phyloP scores from a whole-genome alignment of 805 yeast species.

The Candida odintsovae region DNA sequence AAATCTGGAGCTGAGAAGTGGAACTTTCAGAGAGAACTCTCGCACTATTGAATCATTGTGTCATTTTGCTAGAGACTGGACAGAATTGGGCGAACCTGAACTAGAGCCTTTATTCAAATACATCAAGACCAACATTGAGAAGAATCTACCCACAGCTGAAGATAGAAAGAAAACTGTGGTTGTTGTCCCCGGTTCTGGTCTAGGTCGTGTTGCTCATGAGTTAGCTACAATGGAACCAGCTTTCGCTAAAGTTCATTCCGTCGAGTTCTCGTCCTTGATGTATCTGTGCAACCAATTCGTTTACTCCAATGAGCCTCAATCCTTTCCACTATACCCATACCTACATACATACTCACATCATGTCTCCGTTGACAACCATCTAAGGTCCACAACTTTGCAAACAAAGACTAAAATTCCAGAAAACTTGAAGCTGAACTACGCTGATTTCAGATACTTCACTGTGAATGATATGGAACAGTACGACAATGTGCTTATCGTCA shows the following conservation, averaged over 20 bases:
- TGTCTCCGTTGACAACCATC: conserved; percentile 40
- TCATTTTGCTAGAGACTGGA: conserved; percentile 80
- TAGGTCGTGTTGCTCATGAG: conserved; percentile 72
- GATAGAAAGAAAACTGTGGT: conserved; percentile 40
- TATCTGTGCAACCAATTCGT: conserved; percentile 58
- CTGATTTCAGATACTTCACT: conserved; percentile 59
- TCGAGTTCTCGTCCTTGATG: conserved; percentile 78
- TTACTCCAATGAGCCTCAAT: conserved; percentile 26
- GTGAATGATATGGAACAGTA: conserved; percentile 24
- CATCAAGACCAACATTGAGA: conserved; percentile 37
- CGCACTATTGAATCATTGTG: conserved; percentile 65
- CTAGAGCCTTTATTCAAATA: conserved; percentile 49
- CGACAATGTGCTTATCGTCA: conserved; percentile 49
- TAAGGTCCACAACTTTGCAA: conserved; percentile 33
- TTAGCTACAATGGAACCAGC: conserved; percentile 34
- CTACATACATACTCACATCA: conserved; percentile 70
- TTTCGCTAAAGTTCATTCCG: conserved; percentile 53
- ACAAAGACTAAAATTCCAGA: conserved; percentile 34
- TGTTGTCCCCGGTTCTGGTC: conserved; percentile 84
- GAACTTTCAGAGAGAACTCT: conserved; percentile 23
- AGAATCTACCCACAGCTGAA: conserved; percentile 19
- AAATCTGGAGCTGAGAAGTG: conserved; percentile 37
- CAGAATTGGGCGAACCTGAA: conserved; percentile 41
- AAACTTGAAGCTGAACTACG: conserved; percentile 43
- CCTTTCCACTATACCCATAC: conserved; percentile 38